phyloP scores from a whole-genome alignment of 2,329 filamentous ascomycete species.

The Hansfordia pulvinata region DNA sequence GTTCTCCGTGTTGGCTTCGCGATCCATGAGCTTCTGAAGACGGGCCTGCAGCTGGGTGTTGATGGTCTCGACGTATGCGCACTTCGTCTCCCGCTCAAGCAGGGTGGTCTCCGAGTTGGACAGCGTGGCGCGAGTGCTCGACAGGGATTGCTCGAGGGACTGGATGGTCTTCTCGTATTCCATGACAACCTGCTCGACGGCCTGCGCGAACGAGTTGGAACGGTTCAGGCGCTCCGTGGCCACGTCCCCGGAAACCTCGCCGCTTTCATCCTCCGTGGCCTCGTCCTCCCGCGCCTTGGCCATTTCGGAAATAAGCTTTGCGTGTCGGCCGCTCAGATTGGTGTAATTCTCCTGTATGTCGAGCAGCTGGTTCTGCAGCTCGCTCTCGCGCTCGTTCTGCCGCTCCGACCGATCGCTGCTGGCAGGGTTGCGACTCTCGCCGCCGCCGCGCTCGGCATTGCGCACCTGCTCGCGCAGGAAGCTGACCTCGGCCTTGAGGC shows the following conservation, averaged over 20 bases:
- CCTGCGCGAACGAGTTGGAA: slow-evolving; percentile 90
- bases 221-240: slow-evolving; percentile 82
- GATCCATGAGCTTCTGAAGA: slow-evolving; percentile 84
- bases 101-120: slow-evolving; percentile 75
- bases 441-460: slow-evolving; percentile 57
- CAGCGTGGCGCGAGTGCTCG: slow-evolving; percentile 72
- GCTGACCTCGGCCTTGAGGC: slow-evolving; percentile 82
- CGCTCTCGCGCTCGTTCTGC: slow-evolving; percentile 70
- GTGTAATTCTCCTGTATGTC: slow-evolving; percentile 93
- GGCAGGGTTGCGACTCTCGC: slow-evolving; percentile 36
- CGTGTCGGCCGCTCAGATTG: slow-evolving; percentile 80
- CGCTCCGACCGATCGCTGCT: slow-evolving; percentile 64
- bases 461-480: slow-evolving; percentile 91
- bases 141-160: slow-evolving; percentile 78
- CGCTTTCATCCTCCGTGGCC: slow-evolving; percentile 45
- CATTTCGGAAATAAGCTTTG: slow-evolving; percentile 89
- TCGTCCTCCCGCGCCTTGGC: slow-evolving; percentile 70
- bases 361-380: slow-evolving; percentile 85
- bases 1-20: slow-evolving; percentile 80
- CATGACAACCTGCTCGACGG: slow-evolving; percentile 88
- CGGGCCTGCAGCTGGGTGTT: slow-evolving; percentile 80
- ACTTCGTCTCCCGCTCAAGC: slow-evolving; percentile 86
- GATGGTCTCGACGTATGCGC: slow-evolving; percentile 84
- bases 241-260: slow-evolving; percentile 62
- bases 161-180: slow-evolving; percentile 99